Conservation (phyloP, 306 rosid species). For the Cercis canadensis region DNA sequence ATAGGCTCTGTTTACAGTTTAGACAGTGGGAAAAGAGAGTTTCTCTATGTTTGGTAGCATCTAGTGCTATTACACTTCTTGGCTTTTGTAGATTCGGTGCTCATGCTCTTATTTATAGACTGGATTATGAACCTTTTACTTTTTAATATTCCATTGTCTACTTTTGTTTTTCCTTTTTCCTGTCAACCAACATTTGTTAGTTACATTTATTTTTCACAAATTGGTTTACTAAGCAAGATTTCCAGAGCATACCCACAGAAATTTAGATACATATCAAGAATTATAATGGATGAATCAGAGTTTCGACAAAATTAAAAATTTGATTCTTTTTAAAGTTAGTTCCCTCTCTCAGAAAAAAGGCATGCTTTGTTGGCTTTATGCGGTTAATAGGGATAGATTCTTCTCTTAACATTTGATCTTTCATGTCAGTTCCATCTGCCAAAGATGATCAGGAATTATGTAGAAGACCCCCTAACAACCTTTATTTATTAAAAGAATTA, state of each 20-base stretch:
- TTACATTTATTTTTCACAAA: not conserved
- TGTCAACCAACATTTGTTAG: not conserved
- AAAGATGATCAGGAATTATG: too few species aligned
- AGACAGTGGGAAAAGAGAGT: slow-evolving; percentile 30
- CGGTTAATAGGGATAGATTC: not conserved
- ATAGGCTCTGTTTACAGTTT: slow-evolving; percentile 11
- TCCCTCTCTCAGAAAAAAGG: not conserved
- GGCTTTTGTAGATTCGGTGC: slow-evolving; percentile 18
- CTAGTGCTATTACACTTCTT: not conserved
- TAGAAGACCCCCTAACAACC: too few species aligned
- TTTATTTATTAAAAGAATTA: too few species aligned
- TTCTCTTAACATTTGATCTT: not conserved
- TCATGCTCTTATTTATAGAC: slow-evolving; percentile 11
- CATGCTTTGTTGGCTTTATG: not conserved
- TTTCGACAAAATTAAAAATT: too few species aligned
- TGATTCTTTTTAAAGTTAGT: not conserved
- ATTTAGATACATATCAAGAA: too few species aligned
- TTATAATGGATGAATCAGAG: too few species aligned
- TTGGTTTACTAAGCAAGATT: not conserved
- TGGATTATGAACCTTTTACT: slow-evolving; percentile 21
- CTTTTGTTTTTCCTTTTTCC: not conserved
- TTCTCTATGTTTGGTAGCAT: not conserved
- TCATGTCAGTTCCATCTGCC: too few species aligned
- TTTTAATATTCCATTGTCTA: slow-evolving; percentile 24
- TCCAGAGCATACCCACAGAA: not conserved